Evolutionary conservation across 495 filamentous ascomycete genomes (phyloP), one percentile per base, ranked within the genome.

Genomic region (Hypoxylon cercidicola): DNA sequence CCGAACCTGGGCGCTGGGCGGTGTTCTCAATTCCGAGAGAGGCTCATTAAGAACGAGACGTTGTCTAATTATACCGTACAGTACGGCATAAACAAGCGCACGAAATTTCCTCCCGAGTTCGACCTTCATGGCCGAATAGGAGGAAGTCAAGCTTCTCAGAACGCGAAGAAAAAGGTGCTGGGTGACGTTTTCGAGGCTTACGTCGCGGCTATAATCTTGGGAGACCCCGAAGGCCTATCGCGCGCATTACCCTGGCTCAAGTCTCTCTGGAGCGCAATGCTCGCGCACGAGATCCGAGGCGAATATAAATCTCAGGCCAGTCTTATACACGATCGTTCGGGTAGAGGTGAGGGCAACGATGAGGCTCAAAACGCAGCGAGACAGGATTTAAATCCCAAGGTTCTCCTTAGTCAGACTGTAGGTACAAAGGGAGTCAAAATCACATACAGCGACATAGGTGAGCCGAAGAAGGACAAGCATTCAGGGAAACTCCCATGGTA

Each of bases 161-260:
- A 82, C 60, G 81, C 82, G 62, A 82, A 78, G 25, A 77, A 66
- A 21, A 97, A 97, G 72, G 85, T 88, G 15, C 77, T 87, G 46
- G 93, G 87, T 8, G 93, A 97, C 74, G 83, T 97, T 8, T 93
- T 97, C 70, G 93, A 97, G 74, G 89, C 93, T 1, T 96, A 94
- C 72, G 84, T 93, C 9, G 93, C 91, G 16, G 93, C 90, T 11
- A 72, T 91, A 20, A 82, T 96, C 43, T 74, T 92, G 8, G 87
- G 87, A 11, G 81, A 90, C 68, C 76, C 85, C 0, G 67, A 84
- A 40, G 92, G 92, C 6, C 82, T 89, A 48, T 59, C 70, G 49
- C 79, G 78, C 13, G 88, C 80, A 7, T 81, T 88, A 52, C 63
- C 81, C 20, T 97, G 92, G 91, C 72, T 97, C 46, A 84, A 82